Conservation (phyloP, 495 filamentous ascomycete genomes). For the Hyaloscypha hepaticicola region DNA sequence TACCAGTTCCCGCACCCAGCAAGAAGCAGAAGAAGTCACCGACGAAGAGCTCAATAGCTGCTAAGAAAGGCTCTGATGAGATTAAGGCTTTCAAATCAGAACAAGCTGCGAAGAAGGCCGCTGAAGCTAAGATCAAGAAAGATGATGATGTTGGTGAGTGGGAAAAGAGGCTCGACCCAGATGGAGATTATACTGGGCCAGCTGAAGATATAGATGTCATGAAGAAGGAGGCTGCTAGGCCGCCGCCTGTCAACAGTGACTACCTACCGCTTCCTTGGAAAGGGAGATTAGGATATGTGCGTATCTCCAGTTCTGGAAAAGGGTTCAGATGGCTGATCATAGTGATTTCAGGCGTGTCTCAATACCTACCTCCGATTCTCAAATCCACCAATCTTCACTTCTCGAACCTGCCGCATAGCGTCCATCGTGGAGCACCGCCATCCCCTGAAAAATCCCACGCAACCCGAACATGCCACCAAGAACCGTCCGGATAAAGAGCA, state of each 20-base stretch:
- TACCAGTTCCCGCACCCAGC: neutral
- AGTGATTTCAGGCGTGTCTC: constrained; percentile 65
- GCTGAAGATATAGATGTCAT: constrained; percentile 34
- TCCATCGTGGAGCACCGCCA: constrained; percentile 88
- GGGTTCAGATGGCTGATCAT: constrained; percentile 25
- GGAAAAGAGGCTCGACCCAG: constrained; percentile 13
- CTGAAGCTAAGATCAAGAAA: constrained; percentile 23
- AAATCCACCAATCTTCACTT: constrained; percentile 85
- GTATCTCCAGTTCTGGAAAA: constrained; percentile 31
- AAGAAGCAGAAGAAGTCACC: constrained; percentile 30
- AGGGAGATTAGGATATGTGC: constrained; percentile 86
- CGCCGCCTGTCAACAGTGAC: constrained; percentile 80
- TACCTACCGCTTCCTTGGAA: constrained; percentile 92
- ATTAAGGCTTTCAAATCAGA: constrained; percentile 38
- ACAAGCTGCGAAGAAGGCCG: constrained; percentile 32
- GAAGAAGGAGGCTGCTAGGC: constrained; percentile 24
- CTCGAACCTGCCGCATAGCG: constrained; percentile 86
- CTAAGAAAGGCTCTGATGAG: constrained; percentile 36
- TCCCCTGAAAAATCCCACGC: constrained; percentile 69
- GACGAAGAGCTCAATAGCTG: constrained; percentile 47
- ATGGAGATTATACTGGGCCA: constrained; percentile 41
- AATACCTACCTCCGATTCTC: constrained; percentile 89
- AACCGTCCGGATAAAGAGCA: constrained; percentile 76
- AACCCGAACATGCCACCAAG: constrained; percentile 76
- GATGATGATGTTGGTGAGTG: constrained; percentile 25